Conservation (phyloP, 345 rosid species). For the Boechera stricta region DNA sequence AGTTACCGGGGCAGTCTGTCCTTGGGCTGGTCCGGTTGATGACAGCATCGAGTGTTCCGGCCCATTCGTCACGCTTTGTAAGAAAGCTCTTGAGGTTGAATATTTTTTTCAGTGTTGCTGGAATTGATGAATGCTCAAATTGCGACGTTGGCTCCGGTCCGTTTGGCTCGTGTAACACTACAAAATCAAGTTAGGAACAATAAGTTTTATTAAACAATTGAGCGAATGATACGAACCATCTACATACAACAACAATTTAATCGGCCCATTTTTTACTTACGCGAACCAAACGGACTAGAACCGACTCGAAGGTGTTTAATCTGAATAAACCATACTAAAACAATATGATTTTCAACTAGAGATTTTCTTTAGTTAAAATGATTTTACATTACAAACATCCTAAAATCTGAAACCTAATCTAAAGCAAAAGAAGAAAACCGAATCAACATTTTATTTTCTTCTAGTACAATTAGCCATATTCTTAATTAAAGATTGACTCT, state of each 20-base stretch:
- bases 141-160: slow-evolving; percentile 81
- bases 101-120: slow-evolving; percentile 80
- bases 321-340: too few relatives aligned
- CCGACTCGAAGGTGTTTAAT: too few relatives aligned
- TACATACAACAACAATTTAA: neutral
- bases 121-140: slow-evolving; percentile 84
- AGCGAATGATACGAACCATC: neutral
- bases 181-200: slow-evolving; percentile 2
- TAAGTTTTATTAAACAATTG: neutral
- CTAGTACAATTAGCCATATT: too few relatives aligned
- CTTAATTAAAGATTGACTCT: too few relatives aligned
- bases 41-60: slow-evolving; percentile 72
- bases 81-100: slow-evolving; percentile 77
- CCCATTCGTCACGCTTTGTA: slow-evolving; percentile 91
- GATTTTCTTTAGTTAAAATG: too few relatives aligned
- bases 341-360: too few relatives aligned
- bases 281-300: too few relatives aligned
- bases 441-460: too few relatives aligned
- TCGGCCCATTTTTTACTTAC: too few relatives aligned
- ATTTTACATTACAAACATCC: too few relatives aligned
- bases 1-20: slow-evolving; percentile 76
- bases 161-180: slow-evolving; percentile 79
- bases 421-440: too few relatives aligned
- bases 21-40: slow-evolving; percentile 66
- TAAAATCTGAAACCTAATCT: too few relatives aligned